Evolutionary conservation across 1,284 basidiomycete genomes (phyloP).

Genomic region (Paramarasmius palmivorus): DNA sequence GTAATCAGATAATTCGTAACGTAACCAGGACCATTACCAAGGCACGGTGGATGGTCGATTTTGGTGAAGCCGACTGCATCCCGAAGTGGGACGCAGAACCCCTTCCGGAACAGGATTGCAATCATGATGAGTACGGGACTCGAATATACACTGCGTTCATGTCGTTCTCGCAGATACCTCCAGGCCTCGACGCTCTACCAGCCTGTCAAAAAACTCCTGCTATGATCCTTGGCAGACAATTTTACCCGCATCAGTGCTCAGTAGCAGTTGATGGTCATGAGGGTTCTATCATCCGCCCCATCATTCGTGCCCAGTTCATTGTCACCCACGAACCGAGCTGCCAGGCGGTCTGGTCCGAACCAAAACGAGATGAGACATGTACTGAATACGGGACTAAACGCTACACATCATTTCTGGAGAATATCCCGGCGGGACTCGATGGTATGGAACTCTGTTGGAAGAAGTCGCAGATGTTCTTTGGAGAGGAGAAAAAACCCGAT

Average conservation of each 20-base stretch:
- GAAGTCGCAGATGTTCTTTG: background rate
- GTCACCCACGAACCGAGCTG: background rate
- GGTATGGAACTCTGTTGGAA: background rate
- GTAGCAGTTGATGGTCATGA: background rate
- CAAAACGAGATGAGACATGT: background rate
- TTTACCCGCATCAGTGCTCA: background rate
- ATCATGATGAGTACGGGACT: too few relatives aligned
- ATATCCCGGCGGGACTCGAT: background rate
- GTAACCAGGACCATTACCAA: conserved; percentile 1
- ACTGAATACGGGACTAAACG: background rate
- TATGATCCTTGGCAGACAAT: background rate
- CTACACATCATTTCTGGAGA: background rate
- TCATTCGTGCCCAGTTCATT: background rate
- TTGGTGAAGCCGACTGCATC: conserved; percentile 18
- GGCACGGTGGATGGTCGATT: conserved; percentile 25
- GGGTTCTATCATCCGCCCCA: too few relatives aligned
- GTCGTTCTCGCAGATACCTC: too few relatives aligned
- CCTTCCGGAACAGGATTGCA: too few relatives aligned
- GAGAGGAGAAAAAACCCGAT: background rate
- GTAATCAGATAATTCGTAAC: background rate
- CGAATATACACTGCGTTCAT: too few relatives aligned
- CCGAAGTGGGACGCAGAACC: too few relatives aligned
- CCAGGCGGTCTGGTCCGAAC: background rate
- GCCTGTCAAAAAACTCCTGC: background rate
- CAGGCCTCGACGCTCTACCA: background rate